Conservation (phyloP, 306 rosid genomes). For the Styphnolobium japonicum region DNA sequence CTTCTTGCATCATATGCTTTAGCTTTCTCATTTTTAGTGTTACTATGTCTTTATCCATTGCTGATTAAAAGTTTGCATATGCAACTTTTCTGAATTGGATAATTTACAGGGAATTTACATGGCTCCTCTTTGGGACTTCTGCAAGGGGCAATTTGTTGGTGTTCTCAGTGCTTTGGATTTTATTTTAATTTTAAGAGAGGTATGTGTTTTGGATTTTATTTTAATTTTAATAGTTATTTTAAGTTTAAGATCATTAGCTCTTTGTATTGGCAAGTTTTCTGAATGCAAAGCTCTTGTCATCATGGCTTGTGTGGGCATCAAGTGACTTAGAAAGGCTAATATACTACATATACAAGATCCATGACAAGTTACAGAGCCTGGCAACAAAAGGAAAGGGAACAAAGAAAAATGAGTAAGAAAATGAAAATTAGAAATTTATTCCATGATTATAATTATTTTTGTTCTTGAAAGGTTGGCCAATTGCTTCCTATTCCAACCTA, state of each 20-base stretch:
- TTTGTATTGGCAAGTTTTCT: conserved; percentile 12
- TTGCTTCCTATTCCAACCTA: neutral
- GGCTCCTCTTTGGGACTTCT: conserved; percentile 92
- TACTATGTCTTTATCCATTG: conserved; percentile 17
- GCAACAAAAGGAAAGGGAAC: neutral
- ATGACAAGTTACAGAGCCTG: neutral
- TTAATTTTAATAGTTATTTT: conserved; percentile 54
- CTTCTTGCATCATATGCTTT: neutral
- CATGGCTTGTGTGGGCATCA: neutral
- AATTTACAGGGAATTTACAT: conserved; percentile 68
- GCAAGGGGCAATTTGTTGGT: conserved; percentile 85
- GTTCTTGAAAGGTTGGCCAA: neutral
- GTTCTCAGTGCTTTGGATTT: conserved; percentile 83
- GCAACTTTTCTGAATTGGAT: conserved; percentile 27
- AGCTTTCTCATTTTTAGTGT: neutral
- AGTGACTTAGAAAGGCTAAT: conserved; percentile 34
- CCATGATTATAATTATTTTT: neutral
- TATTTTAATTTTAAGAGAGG: conserved; percentile 90
- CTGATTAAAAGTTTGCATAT: conserved; percentile 23
- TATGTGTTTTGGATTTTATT: conserved; percentile 54
- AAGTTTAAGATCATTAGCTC: conserved; percentile 16
- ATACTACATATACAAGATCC: neutral
- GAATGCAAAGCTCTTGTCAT: conserved; percentile 5
- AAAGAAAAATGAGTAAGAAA: neutral
- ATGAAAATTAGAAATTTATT: neutral